Evolutionary conservation across 345 rosid genomes (phyloP).

Genomic region (Erysimum cheiranthoides): DNA sequence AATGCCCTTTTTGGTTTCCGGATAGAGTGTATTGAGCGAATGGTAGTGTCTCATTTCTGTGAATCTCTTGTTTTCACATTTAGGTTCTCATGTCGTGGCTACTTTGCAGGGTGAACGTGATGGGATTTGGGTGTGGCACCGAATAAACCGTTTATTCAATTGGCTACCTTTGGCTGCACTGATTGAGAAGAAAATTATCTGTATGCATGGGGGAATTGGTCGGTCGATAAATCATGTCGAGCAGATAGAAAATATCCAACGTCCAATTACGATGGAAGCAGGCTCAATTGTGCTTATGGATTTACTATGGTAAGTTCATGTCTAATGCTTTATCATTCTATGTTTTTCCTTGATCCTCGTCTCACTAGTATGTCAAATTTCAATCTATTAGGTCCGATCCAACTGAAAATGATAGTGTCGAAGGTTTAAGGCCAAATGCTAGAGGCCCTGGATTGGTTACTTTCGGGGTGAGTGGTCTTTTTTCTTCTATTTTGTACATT

Average conservation of each 20-base stretch:
- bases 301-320: slow-evolving; percentile 76
- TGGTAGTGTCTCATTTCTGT: slow-evolving; percentile 59
- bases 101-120: slow-evolving; percentile 90
- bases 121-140: slow-evolving; percentile 99
- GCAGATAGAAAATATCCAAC: slow-evolving; percentile 93
- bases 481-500: slow-evolving; percentile 3
- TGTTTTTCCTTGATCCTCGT: slow-evolving; percentile 2
- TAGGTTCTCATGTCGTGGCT: slow-evolving; percentile 40
- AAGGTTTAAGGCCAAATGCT: slow-evolving; percentile 96
- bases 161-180: slow-evolving; percentile 98
- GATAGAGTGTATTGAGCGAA: slow-evolving; percentile 96
- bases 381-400: slow-evolving; percentile 87
- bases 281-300: slow-evolving; percentile 98
- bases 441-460: slow-evolving; percentile 99
- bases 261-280: slow-evolving; percentile 97
- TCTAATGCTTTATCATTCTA: slow-evolving; percentile 25
- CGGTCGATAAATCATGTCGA: slow-evolving; percentile 96
- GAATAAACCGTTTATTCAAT: slow-evolving; percentile 94
- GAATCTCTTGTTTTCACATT: slow-evolving; percentile 37
- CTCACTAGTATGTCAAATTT: slow-evolving; percentile 39
- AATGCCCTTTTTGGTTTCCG: slow-evolving; percentile 99
- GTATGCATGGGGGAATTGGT: slow-evolving; percentile 99
- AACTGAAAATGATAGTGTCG: slow-evolving; percentile 99
- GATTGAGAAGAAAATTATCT: slow-evolving; percentile 94
- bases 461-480: slow-evolving; percentile 76